phyloP scores from a whole-genome alignment of 768 basidiomycete species.

The Boletus rex-veris region DNA sequence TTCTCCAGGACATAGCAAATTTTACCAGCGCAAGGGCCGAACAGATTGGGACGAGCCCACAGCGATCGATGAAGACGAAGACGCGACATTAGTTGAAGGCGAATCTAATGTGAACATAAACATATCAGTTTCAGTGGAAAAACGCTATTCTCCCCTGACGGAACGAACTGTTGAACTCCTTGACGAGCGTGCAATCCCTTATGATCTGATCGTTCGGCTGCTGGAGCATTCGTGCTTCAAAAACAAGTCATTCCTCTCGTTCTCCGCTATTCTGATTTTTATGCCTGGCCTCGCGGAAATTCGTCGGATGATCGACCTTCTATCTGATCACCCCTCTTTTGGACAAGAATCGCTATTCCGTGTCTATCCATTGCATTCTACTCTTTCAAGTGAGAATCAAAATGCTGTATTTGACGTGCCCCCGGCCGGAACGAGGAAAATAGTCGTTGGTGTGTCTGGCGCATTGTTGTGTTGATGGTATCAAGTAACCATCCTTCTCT shows the following conservation, averaged over 20 bases:
- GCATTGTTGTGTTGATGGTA: not conserved
- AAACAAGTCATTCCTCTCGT: constrained; percentile 45
- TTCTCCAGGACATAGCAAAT: constrained; percentile 57
- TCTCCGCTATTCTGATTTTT: constrained; percentile 86
- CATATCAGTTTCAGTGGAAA: constrained; percentile 55
- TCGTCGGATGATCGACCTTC: constrained; percentile 76
- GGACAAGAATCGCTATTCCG: constrained; percentile 60
- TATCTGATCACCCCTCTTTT: constrained; percentile 73
- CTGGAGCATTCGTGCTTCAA: constrained; percentile 83
- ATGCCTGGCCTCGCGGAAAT: constrained; percentile 96
- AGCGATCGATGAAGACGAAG: constrained; percentile 60
- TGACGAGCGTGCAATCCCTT: constrained; percentile 86
- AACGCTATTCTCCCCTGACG: constrained; percentile 76
- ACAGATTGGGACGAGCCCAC: constrained; percentile 81
- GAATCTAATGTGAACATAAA: constrained; percentile 11
- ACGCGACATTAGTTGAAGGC: constrained; percentile 37
- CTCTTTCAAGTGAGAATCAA: constrained; percentile 88
- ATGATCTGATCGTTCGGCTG: constrained; percentile 81
- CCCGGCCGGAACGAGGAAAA: constrained; percentile 77
- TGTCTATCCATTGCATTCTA: constrained; percentile 88
- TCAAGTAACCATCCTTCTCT: not conserved
- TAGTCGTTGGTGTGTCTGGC: constrained; percentile 75
- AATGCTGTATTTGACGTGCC: constrained; percentile 88
- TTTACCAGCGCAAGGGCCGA: constrained; percentile 55
- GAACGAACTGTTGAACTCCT: constrained; percentile 77